Percentiles rank a stretch among this genome's conserved stretches.
Conservation (phyloP, 352 stramenopile genomes). For the Phytophthora syringae region DNA sequence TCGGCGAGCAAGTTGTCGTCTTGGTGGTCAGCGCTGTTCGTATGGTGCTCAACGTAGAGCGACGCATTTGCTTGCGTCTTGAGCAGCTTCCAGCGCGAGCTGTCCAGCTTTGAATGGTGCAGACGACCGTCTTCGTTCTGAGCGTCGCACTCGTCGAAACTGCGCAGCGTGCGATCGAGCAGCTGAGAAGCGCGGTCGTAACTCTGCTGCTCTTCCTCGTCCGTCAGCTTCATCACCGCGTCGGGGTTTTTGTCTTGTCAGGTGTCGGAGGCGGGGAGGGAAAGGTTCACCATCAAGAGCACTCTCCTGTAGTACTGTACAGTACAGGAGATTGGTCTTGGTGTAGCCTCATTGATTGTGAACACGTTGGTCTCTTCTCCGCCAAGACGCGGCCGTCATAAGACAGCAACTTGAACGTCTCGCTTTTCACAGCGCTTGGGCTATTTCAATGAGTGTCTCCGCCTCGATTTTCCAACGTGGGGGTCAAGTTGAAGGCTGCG, state of each 20-base stretch:
- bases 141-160: slow-evolving; percentile 29
- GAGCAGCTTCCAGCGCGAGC: slow-evolving; percentile 29
- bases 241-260: no score
- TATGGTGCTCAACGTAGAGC: slow-evolving; percentile 28
- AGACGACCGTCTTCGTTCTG: neutral
- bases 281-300: no score
- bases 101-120: slow-evolving; percentile 31
- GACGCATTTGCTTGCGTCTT: slow-evolving; percentile 31
- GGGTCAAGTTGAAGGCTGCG: slow-evolving; percentile 4
- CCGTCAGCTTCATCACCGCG: slow-evolving; percentile 12
- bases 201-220: slow-evolving; percentile 20
- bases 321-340: no score
- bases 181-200: slow-evolving; percentile 31
- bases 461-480: neutral
- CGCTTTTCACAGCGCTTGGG: no score
- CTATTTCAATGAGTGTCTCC: slow-evolving; percentile 18
- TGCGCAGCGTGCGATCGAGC: slow-evolving; percentile 35
- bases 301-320: no score
- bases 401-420: neutral
- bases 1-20: slow-evolving; percentile 10
- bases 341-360: no score
- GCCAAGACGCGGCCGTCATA: neutral
- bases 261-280: no score
- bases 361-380: neutral
- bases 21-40: neutral